These are phyloP conservation scores for Sherardia arvensis DNA, from an alignment of 257 asterid species.

Conservation along the genomic window DNA sequence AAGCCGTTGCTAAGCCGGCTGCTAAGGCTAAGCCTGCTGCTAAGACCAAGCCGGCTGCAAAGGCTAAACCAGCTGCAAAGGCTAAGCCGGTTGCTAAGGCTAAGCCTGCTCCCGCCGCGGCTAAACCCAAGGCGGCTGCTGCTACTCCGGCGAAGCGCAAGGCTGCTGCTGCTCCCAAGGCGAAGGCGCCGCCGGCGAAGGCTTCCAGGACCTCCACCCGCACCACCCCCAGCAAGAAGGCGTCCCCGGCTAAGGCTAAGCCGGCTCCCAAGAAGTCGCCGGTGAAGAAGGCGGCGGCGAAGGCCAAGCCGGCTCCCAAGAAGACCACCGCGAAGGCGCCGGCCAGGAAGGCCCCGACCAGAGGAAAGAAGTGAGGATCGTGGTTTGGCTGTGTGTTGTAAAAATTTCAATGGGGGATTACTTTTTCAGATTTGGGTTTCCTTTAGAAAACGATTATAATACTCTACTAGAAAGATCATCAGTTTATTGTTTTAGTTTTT, in stretches of 20 bases:
- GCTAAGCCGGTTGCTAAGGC: constrained; percentile 16
- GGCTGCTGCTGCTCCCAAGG: constrained; percentile 32
- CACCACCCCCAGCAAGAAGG: constrained; percentile 33
- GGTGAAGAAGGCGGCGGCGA: constrained; percentile 13
- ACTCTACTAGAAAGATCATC: no score
- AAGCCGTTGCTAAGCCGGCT: constrained; percentile 1
- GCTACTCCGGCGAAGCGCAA: constrained; percentile 16
- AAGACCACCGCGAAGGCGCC: constrained; percentile 17
- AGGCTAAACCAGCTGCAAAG: constrained; percentile 11
- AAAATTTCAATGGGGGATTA: constrained; percentile 19
- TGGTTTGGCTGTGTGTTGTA: constrained; percentile 26
- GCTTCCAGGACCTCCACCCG: constrained; percentile 39
- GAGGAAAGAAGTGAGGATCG: constrained; percentile 37
- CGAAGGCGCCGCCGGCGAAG: constrained; percentile 43
- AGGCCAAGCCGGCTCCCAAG: constrained; percentile 16
- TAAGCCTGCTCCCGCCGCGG: constrained; percentile 3
- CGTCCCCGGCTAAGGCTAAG: neutral
- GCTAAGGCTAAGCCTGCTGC: constrained; percentile 5
- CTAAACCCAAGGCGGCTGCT: neutral
- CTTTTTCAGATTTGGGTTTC: neutral
- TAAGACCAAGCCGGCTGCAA: constrained; percentile 12
- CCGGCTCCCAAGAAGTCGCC: constrained; percentile 5
- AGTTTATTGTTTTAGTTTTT: no score
- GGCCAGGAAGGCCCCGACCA: constrained; percentile 19
- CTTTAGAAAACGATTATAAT: no score